Base-by-base conservation (phyloP, 192 early-diverging fungal species). In the Coemansia sp. region DNA sequence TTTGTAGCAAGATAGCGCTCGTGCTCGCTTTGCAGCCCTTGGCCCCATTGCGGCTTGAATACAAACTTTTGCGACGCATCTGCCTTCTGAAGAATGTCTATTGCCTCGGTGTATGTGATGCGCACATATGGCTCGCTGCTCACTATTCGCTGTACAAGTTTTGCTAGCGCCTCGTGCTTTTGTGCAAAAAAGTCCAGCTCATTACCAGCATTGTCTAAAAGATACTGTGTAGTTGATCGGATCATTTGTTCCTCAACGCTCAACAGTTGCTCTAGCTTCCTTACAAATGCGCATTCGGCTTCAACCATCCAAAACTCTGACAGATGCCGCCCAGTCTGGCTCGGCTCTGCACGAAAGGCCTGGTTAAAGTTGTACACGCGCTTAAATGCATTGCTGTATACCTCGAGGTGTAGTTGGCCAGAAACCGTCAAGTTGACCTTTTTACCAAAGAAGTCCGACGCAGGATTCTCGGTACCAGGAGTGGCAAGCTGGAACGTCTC, bases 241-340 rank as follows among this genome's bases (percentile, higher is more conserved):
- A 93, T 56, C 69, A 87, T 66, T 29, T 79, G 84, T 70, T 95
- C 92, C 7, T 85, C 87, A 18, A 95, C 83, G 52, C 88, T 82
- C 49, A 93, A 45, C 25, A 95, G 66, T 9, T 86, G 79, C 4
- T 82, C 72, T 21, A 94, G 57, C 29, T 81, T 35, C 43, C 83
- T 73, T 8, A 94, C 66, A 79, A 93, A 94, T 0, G 92, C 86
- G 35, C 89, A 83, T 66, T 96, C 94, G 2, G 92, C 92, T 67
- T 96, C 94, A 29, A 93, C 67, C 94, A 96, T 96, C 92, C 93
- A 95, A 62, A 96, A 96, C 73, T 96, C 94, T 2, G 93, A 90
- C 21, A 96, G 58, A 71, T 96, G 94, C 25, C 93, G 86, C 6
- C 90, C 87, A 4, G 91, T 92, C 61, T 87, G 77, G 12, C 90